Percentiles rank a stretch among this genome's conserved stretches.
Evolutionary conservation across 2,329 filamentous ascomycete species (phyloP).

Genomic region (Epichloe gansuensis): DNA sequence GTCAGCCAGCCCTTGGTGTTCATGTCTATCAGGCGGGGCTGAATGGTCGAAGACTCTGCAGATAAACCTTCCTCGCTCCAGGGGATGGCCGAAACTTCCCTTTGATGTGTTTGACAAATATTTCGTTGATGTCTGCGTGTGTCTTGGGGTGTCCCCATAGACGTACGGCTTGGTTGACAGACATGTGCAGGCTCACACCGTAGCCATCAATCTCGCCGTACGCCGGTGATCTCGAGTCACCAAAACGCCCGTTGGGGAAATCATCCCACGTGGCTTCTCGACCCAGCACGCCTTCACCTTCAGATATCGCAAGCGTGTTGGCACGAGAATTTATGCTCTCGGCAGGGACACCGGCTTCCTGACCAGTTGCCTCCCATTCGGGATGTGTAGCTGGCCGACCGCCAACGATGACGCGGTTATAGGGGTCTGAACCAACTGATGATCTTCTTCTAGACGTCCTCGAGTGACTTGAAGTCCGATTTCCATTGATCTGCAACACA

Average conservation of each 20-base stretch:
- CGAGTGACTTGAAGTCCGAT: conserved; percentile 20
- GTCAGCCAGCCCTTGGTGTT: conserved; percentile 90
- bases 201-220: conserved; percentile 98
- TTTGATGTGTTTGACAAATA: conserved; percentile 73
- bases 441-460: conserved; percentile 52
- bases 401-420: conserved; percentile 78
- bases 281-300: conserved; percentile 80
- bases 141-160: conserved; percentile 75
- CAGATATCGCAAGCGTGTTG: conserved; percentile 84
- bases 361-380: conserved; percentile 60
- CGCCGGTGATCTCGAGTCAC: conserved; percentile 81
- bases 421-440: conserved; percentile 70
- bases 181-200: conserved; percentile 87
- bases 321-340: conserved; percentile 65
- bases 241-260: conserved; percentile 92
- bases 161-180: conserved; percentile 66
- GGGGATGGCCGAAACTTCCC: conserved; percentile 71
- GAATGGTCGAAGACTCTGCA: conserved; percentile 74
- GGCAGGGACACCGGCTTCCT: conserved; percentile 64
- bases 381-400: conserved; percentile 46
- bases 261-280: conserved; percentile 98
- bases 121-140: conserved; percentile 56
- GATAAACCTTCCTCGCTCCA: conserved; percentile 89
- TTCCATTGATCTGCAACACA: conserved; percentile 37
- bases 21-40: conserved; percentile 58